Base-by-base conservation (phyloP, 192 early-diverging fungal species). In the Fimicolochytrium jonesii region DNA sequence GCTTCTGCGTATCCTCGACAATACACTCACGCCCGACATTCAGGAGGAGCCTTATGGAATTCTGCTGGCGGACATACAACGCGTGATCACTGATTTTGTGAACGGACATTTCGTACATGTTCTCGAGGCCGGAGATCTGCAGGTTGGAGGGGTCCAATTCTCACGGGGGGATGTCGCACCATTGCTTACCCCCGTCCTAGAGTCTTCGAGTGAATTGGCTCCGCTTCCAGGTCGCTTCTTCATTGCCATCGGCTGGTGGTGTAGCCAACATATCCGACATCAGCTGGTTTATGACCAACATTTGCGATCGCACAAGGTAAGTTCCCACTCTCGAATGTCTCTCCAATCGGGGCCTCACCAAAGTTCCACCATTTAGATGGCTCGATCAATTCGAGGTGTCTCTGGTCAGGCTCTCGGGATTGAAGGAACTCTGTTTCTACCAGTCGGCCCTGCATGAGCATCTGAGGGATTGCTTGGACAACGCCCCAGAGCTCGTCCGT, bases 181-280 rank as follows among this genome's bases (percentile, higher is more conserved):
- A 42, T 18, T 42, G 20, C 20, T 42, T 13, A 41, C 39, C 39
- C 39, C 39, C 10, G 10, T 41, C 41, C 49, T n/a, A n/a, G n/a
- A n/a, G n/a, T 22, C 2, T 72, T 26, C 22, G 70, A 42, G 30
- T 72, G 45, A 72, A 72, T 47, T 72, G 70, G 70, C 15, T 57
- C 3, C 57, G 70, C 20, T 66, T 64, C 29, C 70, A 72, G 37
- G 41, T 66, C 22, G 52, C 44, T 26, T 56, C 59, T 22, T 51
- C 64, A 6, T 49, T 72, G 7, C 46, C 48, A 6, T 45, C 44
- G 13, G 28, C 55, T 20, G 50, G 41, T 10, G 39, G 45, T 34
- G 35, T 59, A 6, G 45, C 63, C 3, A 59, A 60, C 33, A 49
- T 41, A 4, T 34, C 55, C 11, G 37, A 34, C 22, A 46, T 71